A percentile compares a stretch with the other conserved stretches of the same genome.
These are phyloP conservation scores for Dentipellis fragilis DNA, from an alignment of 768 basidiomycete genomes.

Conservation along the genomic window DNA sequence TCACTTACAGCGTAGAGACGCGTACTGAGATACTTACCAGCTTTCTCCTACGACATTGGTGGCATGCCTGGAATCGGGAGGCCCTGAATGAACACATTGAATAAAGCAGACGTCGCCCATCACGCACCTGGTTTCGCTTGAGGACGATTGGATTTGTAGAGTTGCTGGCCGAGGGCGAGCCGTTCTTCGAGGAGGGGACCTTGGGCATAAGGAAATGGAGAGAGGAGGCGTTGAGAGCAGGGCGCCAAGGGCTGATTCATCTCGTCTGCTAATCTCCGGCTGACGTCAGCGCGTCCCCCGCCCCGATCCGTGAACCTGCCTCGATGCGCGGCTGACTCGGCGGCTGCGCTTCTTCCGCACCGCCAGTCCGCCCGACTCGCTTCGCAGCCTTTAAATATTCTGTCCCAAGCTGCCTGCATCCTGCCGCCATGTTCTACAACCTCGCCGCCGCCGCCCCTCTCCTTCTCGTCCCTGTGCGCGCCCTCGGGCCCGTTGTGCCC, in stretches of 20 bases:
- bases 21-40: constrained; percentile 30
- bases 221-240: not conserved
- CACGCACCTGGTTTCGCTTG: constrained; percentile 24
- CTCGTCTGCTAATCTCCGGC: not conserved
- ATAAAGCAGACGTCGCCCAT: not conserved
- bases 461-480: not conserved
- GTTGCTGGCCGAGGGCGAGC: constrained; percentile 9
- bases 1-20: not conserved
- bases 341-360: no score
- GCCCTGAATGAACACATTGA: no score
- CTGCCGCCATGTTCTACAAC: not conserved
- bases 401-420: not conserved
- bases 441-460: not conserved
- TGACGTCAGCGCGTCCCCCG: not conserved
- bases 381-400: no score
- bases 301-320: no score
- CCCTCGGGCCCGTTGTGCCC: not conserved
- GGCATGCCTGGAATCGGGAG: constrained; percentile 26
- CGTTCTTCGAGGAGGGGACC: constrained; percentile 3
- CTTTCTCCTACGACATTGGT: constrained; percentile 64
- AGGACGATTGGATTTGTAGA: constrained; percentile 12
- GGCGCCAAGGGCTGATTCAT: not conserved
- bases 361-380: no score
- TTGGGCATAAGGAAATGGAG: constrained; percentile 8
- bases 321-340: no score